Evolutionary conservation across 441 rosid genomes (phyloP), one percentile per base, ranked within the genome.

Genomic region (Pelargonium fulgidum): DNA sequence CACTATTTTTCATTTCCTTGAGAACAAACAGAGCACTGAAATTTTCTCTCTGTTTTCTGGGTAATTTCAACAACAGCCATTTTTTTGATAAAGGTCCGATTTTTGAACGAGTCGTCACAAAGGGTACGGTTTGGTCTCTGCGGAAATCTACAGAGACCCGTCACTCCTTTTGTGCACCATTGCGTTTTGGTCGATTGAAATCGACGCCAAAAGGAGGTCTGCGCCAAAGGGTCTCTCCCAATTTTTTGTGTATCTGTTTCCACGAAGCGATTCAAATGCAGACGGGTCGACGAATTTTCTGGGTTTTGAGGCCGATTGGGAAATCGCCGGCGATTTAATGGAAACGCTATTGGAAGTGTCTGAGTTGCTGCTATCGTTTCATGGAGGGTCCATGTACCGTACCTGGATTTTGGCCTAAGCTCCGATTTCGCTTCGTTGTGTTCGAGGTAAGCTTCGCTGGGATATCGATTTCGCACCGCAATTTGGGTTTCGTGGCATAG

Each of bases 381-480:
- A 93, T 93, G 99, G 99, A 88, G 95, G 52, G 84, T 74, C 73
- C 85, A 75, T 82, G 82, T 65, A 50, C 73, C 50, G 64, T 54
- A 26, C 70, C 72, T 68, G 26, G 85, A 74, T 59, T 78, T 69
- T 68, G 50, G 71, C 26, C 59, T 50, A 81, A 82, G 85, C 87
- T 83, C 70, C 84, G 92, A 79, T 85, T 88, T 47, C 77, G 69
- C 52, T 67, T 84, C 68, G 72, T 78, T 68, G 20, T 81, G 64
- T 81, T 80, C 71, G 78, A 83, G 87, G 98, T 91, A 29, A 79
- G 84, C 72, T 77, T 24, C 17, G 65, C 61, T 36, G 5, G 42
- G 59, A 22, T 48, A 7, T 65, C 75, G 24, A n/a, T 24, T 33
- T 56, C 66, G 12, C 13, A 14, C 24, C 62, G 56, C 39, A 9